phyloP scores from a whole-genome alignment of 208 protist species.

The Herpetomonas samuelpessoai region DNA sequence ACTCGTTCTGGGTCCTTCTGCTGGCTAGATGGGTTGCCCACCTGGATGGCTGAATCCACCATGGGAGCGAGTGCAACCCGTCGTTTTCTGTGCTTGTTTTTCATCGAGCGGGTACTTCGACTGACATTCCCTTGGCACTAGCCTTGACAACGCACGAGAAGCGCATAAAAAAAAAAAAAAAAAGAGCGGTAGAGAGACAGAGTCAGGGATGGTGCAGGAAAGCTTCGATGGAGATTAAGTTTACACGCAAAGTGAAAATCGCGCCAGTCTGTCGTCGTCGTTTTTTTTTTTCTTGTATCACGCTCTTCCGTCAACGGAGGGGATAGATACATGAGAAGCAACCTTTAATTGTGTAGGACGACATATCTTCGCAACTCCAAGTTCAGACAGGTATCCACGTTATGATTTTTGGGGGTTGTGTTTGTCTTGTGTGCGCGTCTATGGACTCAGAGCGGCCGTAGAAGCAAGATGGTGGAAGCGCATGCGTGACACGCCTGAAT shows the following conservation, averaged over 20 bases:
- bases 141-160: background rate
- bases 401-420: background rate
- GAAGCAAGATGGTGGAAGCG: too few relatives aligned
- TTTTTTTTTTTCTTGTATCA: background rate
- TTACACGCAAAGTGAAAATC: background rate
- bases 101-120: background rate
- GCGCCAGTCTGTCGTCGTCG: background rate
- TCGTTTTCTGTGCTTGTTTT: background rate
- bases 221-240: constrained; percentile 2
- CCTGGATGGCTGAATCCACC: background rate
- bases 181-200: too few relatives aligned
- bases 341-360: too few relatives aligned
- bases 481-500: background rate
- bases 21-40: too few relatives aligned
- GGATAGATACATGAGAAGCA: too few relatives aligned
- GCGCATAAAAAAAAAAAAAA: background rate
- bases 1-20: background rate
- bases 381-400: background rate
- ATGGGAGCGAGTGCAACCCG: background rate
- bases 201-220: too few relatives aligned
- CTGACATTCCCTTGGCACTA: background rate
- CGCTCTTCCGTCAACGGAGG: too few relatives aligned
- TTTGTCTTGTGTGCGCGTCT: background rate
- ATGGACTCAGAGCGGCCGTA: background rate
- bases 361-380: too few relatives aligned